Conservation (phyloP, 768 basidiomycete species). For the Boletellus ananas region DNA sequence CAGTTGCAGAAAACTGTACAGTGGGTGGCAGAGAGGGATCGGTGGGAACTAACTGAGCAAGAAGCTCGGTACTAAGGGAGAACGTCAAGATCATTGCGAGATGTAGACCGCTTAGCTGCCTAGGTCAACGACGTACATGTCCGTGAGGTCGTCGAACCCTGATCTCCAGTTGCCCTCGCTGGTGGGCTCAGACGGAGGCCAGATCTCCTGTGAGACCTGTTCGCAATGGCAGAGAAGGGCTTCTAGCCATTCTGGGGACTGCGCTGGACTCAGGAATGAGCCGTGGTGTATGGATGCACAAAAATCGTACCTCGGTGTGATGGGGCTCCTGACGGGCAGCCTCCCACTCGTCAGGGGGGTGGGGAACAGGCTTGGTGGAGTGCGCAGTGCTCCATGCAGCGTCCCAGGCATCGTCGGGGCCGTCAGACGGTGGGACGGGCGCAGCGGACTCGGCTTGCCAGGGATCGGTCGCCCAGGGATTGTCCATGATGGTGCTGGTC, state of each 20-base stretch:
- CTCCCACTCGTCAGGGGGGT: slow-evolving; percentile 63
- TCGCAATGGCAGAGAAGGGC: slow-evolving; percentile 53
- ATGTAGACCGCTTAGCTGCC: background rate
- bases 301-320: slow-evolving; percentile 55
- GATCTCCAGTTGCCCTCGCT: slow-evolving; percentile 36
- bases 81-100: slow-evolving; percentile 1
- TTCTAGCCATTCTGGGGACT: slow-evolving; percentile 70
- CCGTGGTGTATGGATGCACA: slow-evolving; percentile 9
- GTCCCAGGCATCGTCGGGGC: slow-evolving; percentile 35
- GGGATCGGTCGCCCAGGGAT: slow-evolving; percentile 63
- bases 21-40: slow-evolving; percentile 48
- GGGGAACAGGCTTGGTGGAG: slow-evolving; percentile 11
- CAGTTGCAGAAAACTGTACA: slow-evolving; percentile 51
- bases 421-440: background rate
- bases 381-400: slow-evolving; percentile 36
- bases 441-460: background rate
- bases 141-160: slow-evolving; percentile 48
- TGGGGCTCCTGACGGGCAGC: slow-evolving; percentile 53
- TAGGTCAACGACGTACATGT: slow-evolving; percentile 47
- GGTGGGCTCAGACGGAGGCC: slow-evolving; percentile 37
- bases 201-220: slow-evolving; percentile 49
- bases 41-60: slow-evolving; percentile 46
- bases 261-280: slow-evolving; percentile 17
- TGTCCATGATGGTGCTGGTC: slow-evolving; percentile 48
- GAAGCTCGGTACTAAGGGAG: slow-evolving; percentile 36